Conservation (phyloP, 306 rosid species). For the Hippophae gyantsensis region DNA sequence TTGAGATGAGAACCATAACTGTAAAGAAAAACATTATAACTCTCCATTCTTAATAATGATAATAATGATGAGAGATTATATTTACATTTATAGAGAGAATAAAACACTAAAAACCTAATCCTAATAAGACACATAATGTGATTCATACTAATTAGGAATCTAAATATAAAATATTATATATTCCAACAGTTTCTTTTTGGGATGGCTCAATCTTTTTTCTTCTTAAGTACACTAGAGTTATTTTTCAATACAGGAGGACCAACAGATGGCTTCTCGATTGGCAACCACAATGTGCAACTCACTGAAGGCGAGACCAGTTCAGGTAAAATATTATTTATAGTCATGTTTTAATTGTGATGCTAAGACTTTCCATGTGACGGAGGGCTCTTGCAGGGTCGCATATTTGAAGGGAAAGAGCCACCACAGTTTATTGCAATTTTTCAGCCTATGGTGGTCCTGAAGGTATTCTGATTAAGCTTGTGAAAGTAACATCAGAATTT, state of each 20-base stretch:
- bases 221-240: constrained; percentile 5
- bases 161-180: too few species aligned
- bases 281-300: constrained; percentile 80
- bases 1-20: too few species aligned
- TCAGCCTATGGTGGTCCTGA: constrained; percentile 90
- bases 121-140: too few species aligned
- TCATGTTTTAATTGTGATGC: constrained; percentile 20
- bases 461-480: constrained; percentile 42
- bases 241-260: constrained; percentile 69
- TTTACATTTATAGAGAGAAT: too few species aligned
- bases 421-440: constrained; percentile 86
- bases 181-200: too few species aligned
- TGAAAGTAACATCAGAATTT: constrained; percentile 3
- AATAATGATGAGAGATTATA: too few species aligned
- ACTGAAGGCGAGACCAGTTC: constrained; percentile 96
- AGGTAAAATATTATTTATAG: constrained; percentile 45
- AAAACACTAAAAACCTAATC: too few species aligned
- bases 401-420: constrained; percentile 86
- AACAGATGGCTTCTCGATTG: constrained; percentile 73
- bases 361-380: constrained; percentile 21
- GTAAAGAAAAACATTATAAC: too few species aligned
- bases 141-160: too few species aligned
- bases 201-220: too few species aligned
- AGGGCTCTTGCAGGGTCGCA: constrained; percentile 67
- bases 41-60: too few species aligned